phyloP scores from a whole-genome alignment of 371 early-diverging fungal species.

The Synchytrium microbalum region DNA sequence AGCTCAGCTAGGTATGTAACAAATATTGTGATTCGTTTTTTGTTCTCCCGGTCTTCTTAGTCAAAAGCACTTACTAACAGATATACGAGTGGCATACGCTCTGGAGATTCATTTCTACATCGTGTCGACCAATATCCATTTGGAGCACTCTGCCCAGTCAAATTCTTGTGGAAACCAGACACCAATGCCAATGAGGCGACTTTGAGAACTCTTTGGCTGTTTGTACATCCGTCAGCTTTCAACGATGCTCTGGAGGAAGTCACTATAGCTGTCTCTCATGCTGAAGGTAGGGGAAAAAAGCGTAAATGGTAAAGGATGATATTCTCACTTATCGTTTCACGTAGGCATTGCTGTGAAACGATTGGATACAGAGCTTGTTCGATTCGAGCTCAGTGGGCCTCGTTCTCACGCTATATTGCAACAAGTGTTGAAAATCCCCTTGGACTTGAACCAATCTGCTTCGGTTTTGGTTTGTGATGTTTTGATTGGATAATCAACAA shows the following conservation, averaged over 20 bases:
- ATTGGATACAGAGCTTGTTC: constrained; percentile 27
- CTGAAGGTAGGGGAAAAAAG: too few relatives aligned
- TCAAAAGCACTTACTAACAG: constrained; percentile 27
- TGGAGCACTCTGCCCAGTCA: constrained; percentile 51
- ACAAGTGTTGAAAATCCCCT: constrained; percentile 36
- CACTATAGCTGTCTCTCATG: neutral
- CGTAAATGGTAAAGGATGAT: too few relatives aligned
- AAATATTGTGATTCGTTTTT: constrained; percentile 6
- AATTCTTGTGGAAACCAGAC: constrained; percentile 59
- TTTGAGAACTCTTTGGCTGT: constrained; percentile 44
- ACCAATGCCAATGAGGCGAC: neutral
- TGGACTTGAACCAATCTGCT: neutral
- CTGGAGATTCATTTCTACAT: constrained; percentile 50
- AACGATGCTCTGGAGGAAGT: constrained; percentile 28
- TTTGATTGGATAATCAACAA: too few relatives aligned
- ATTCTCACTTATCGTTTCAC: too few relatives aligned
- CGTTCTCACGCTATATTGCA: constrained; percentile 61
- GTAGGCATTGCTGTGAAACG: neutral
- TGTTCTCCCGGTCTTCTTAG: neutral
- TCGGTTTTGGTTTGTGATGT: too few relatives aligned
- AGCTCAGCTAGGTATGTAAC: constrained; percentile 47
- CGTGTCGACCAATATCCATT: constrained; percentile 46
- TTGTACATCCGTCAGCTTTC: constrained; percentile 58
- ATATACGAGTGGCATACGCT: constrained; percentile 50
- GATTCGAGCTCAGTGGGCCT: constrained; percentile 75